Base-by-base conservation (phyloP, 1,284 basidiomycete species). In the Puccinia sorghi region DNA sequence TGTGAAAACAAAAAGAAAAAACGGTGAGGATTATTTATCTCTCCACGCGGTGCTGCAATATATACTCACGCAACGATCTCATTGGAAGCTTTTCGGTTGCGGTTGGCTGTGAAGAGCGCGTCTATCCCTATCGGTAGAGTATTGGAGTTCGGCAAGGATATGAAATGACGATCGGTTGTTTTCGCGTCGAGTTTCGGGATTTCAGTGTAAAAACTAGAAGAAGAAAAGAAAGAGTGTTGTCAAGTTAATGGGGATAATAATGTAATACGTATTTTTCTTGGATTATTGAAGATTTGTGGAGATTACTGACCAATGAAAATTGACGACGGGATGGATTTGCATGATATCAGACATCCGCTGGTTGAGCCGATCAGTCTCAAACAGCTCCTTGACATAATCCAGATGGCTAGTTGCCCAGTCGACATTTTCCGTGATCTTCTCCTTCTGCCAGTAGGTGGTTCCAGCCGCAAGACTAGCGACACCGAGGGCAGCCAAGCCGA, bases 371-470 rank as follows among this genome's bases (percentile, higher is more conserved):
- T 75, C 73, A 22, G 27, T 52, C 39, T 75, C 48, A 50, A 61
- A 75, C 17, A 75, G 27, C 63, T 75, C 73, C 54, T 63, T 63
- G n/a, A 75, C 61, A 66, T 64, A 75, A 63, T 75, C 73, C 22
- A 75, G 22, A 43, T 75, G 73, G 67, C 73, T 66, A 50, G 61
- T 43, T 6, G 73, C 61, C 73, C 73, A 75, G 27, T 27, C 59
- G 9, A 75, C 43, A 25, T 75, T 75, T 39, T 75, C 73, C 3
- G 73, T 64, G 39, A 75, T 75, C 43, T 48, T 64, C n/a, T 75
- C 73, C 37, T 75, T 75, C 39, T 75, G 73, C 73, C 41, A 66
- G 37, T 75, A 75, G 11, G 61, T 54, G n/a, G 73, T 66, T 52
- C 73, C 73, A 50, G 73, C 73, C 43, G 73, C 73, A 39, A 75